A percentile compares a stretch with the other conserved stretches of the same genome.
These are phyloP conservation scores for Fraxinus anomala DNA, from an alignment of 257 asterid genomes.

Conservation along the genomic window DNA sequence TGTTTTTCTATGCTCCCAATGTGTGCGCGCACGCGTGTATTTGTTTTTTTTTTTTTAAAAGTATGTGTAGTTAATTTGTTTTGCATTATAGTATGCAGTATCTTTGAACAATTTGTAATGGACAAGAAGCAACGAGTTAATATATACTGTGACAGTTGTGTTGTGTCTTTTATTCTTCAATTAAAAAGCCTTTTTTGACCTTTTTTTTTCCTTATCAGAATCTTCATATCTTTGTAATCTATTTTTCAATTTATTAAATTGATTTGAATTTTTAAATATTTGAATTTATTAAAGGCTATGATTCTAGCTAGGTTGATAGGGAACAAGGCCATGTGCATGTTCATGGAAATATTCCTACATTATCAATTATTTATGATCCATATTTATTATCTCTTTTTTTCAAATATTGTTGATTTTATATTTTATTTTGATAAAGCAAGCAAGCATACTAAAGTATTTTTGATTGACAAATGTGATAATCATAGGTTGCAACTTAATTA, in stretches of 20 bases:
- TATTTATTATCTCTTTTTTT: slow-evolving; percentile 15
- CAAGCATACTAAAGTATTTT: too few species aligned
- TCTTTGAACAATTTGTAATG: slow-evolving; percentile 51
- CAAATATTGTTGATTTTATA: neutral
- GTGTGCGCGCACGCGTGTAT: neutral
- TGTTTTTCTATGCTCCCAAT: slow-evolving; percentile 26
- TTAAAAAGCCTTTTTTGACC: neutral
- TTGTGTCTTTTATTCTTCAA: slow-evolving; percentile 32
- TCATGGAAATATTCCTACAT: slow-evolving; percentile 47
- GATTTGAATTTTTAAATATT: slow-evolving; percentile 26
- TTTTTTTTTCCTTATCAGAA: slow-evolving; percentile 31
- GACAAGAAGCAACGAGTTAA: slow-evolving; percentile 59
- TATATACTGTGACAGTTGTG: slow-evolving; percentile 44
- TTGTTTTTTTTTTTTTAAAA: slow-evolving; percentile 6
- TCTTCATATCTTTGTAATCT: slow-evolving; percentile 48
- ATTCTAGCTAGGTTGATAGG: slow-evolving; percentile 44
- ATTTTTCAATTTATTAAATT: slow-evolving; percentile 23
- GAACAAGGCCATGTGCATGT: slow-evolving; percentile 78
- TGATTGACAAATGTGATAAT: too few species aligned
- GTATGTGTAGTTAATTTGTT: slow-evolving; percentile 52
- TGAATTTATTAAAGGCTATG: slow-evolving; percentile 39
- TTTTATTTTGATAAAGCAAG: neutral
- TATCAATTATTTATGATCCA: slow-evolving; percentile 22
- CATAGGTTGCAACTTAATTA: too few species aligned
- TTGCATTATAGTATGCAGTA: slow-evolving; percentile 34